Base-by-base conservation (phyloP, 345 rosid genomes). In the Chamaenerion angustifolium region DNA sequence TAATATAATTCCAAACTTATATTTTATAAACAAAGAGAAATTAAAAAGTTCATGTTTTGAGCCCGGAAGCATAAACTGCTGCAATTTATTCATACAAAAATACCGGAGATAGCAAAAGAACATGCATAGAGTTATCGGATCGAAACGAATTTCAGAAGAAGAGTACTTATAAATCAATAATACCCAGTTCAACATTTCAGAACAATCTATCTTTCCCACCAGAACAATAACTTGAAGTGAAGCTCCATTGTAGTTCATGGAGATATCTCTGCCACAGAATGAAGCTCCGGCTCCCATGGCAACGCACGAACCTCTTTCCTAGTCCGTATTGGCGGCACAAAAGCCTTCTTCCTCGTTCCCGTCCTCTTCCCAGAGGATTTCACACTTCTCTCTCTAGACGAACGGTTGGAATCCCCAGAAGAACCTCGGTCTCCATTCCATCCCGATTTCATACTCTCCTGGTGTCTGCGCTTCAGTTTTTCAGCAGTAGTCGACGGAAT, bases 221-320 rank as follows among this genome's bases (percentile, higher is more conserved):
- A n/a, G n/a, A n/a, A n/a, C n/a, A n/a, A n/a, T n/a, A n/a, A n/a
- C n/a, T n/a, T n/a, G n/a, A 23, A 23, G 27, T 5, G 5, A 23
- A 23, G 4, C 37, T 31, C 37, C 37, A 31, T 31, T 6, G 3
- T n/a, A n/a, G n/a, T 40, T 70, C 72, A 72, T 51, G 77, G 77
- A 56, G 82, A 82, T 19, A 76, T 41, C 62, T 81, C 85, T 60
- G 70, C 66, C 17, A 78, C 54, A 45, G 80, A 81, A 13, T 67
- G 57, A 56, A 81, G 62, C 63, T 71, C 62, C 1, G 89, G 89
- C 48, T 76, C 76, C 89, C 82, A 78, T 6, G 51, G 55, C 2
- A 56, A 25, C 16, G 57, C 64, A 37, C 45, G 54, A 16, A 40
- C 12, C 3, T 12, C 9, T 45, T 59, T 70, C 46, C 49, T 46